These are phyloP conservation scores for Saccharomycopsis schoenii DNA, from an alignment of 805 yeast species.

Conservation along the genomic window DNA sequence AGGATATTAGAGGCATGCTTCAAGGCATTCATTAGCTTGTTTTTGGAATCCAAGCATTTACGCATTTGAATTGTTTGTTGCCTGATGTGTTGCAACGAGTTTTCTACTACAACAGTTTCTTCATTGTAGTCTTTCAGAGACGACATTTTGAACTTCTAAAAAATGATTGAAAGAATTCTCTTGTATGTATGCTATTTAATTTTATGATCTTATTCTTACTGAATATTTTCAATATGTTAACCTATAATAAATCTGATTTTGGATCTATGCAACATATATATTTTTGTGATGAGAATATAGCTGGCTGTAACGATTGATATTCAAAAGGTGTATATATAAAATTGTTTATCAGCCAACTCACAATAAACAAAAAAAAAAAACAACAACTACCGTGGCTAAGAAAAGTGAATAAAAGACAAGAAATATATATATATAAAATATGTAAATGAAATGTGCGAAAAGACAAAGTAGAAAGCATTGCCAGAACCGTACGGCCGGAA, in stretches of 20 bases:
- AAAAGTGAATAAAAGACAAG: neutral
- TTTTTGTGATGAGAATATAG: neutral
- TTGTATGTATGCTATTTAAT: neutral
- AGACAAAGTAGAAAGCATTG: no score
- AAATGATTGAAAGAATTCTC: neutral
- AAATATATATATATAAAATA: neutral
- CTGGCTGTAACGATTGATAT: neutral
- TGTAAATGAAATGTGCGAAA: neutral
- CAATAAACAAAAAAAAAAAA: neutral
- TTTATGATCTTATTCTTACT: neutral
- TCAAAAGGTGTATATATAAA: neutral
- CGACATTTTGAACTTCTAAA: slow-evolving; percentile 1
- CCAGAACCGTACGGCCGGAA: neutral
- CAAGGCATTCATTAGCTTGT: slow-evolving; percentile 74
- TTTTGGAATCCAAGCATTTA: slow-evolving; percentile 57
- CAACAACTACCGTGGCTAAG: neutral
- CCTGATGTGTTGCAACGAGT: slow-evolving; percentile 42
- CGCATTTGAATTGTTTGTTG: slow-evolving; percentile 72
- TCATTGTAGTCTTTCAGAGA: slow-evolving; percentile 17
- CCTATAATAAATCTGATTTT: no score
- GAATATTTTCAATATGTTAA: no score
- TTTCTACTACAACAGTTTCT: slow-evolving; percentile 29
- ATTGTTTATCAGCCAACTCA: slow-evolving; percentile 1
- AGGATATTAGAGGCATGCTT: slow-evolving; percentile 79
- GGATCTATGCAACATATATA: no score